Conservation (phyloP, 1,284 basidiomycete species). For the Apiotrichum sp. region DNA sequence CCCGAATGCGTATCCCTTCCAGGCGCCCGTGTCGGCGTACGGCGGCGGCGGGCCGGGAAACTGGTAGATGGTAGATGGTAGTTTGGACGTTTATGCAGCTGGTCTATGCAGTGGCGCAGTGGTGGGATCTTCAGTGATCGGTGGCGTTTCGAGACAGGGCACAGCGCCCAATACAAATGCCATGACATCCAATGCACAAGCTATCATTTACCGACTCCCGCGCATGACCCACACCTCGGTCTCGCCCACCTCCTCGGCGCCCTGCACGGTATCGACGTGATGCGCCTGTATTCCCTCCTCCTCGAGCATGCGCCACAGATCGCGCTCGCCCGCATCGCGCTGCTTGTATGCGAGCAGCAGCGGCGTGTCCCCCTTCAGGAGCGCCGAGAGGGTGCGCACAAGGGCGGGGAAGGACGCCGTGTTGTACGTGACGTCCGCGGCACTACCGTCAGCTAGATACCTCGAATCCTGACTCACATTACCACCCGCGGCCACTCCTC, state of each 20-base stretch:
- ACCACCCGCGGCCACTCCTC: conserved; percentile 26
- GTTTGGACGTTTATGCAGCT: too few species aligned
- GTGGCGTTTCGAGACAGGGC: too few species aligned
- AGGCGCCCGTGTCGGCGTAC: too few species aligned
- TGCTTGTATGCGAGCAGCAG: conserved; percentile 76
- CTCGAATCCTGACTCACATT: conserved; percentile 42
- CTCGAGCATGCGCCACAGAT: conserved; percentile 60
- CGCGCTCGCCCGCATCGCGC: conserved; percentile 64
- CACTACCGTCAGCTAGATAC: conserved; percentile 55
- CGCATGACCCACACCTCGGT: conserved; percentile 65
- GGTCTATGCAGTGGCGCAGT: too few species aligned
- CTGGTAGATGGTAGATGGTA: too few species aligned
- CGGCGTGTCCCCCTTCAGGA: conserved; percentile 17
- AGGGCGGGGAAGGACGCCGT: conserved; percentile 64
- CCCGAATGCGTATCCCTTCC: not conserved
- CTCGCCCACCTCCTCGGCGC: conserved; percentile 50
- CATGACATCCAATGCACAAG: too few species aligned
- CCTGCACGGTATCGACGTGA: conserved; percentile 54
- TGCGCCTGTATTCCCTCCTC: conserved; percentile 37
- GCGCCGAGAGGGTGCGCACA: conserved; percentile 30
- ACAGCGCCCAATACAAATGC: too few species aligned
- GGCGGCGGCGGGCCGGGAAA: too few species aligned
- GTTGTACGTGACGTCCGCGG: conserved; percentile 87
- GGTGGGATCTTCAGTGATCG: too few species aligned
- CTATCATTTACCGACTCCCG: too few species aligned